phyloP scores from a whole-genome alignment of 2,329 filamentous ascomycete genomes.

The Ceratocystiopsis sp. region DNA sequence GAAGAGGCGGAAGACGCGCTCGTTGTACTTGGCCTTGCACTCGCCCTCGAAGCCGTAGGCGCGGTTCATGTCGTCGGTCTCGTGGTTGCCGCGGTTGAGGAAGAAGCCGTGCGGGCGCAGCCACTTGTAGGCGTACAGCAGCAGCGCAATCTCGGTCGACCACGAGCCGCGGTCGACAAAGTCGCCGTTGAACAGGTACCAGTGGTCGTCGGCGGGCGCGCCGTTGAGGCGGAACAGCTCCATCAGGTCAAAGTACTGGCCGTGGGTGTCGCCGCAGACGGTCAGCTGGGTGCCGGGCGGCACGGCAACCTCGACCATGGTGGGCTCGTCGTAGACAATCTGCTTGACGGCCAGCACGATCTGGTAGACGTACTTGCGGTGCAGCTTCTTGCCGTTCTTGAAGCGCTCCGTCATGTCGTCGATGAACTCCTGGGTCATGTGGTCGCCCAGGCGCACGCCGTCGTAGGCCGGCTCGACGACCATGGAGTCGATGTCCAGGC shows the following conservation, averaged over 20 bases:
- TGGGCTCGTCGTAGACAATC: conserved; percentile 79
- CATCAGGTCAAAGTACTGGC: conserved; percentile 94
- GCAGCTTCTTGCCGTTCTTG: conserved; percentile 88
- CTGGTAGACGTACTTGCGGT: conserved; percentile 94
- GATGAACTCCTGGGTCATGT: conserved; percentile 94
- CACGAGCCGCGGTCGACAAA: conserved; percentile 96
- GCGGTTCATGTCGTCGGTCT: conserved; percentile 98
- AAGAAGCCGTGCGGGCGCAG: conserved; percentile 75
- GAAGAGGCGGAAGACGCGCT: conserved; percentile 87
- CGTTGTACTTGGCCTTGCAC: conserved; percentile 95
- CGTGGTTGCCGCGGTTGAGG: conserved; percentile 94
- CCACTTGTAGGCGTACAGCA: conserved; percentile 96
- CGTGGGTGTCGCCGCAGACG: conserved; percentile 94
- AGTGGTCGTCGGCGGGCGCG: conserved; percentile 66
- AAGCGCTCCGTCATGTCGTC: conserved; percentile 95
- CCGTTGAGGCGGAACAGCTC: conserved; percentile 92
- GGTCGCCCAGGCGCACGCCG: conserved; percentile 55
- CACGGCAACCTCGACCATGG: conserved; percentile 88
- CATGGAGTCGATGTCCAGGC: conserved; percentile 76
- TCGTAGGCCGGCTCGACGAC: conserved; percentile 71
- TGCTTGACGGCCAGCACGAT: conserved; percentile 84
- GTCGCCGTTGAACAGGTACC: conserved; percentile 96
- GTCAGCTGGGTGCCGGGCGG: conserved; percentile 65
- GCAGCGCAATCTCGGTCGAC: conserved; percentile 90
- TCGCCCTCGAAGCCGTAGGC: conserved; percentile 98